Evolutionary conservation across 73 alveolate genomes (phyloP).

Genomic region (Blepharisma stoltei): DNA sequence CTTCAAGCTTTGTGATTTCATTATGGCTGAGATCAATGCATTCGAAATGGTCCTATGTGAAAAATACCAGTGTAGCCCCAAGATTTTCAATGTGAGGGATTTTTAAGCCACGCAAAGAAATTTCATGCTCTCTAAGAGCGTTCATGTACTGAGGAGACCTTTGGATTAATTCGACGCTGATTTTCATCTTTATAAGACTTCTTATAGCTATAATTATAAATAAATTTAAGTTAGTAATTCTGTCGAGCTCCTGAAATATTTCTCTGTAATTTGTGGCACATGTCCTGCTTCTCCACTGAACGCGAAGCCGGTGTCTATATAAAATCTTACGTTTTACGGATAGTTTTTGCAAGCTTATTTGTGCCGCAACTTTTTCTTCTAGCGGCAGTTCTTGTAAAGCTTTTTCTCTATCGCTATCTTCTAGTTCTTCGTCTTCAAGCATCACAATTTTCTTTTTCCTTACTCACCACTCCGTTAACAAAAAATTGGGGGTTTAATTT

Average conservation of each 20-base stretch:
- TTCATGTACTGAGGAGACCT: constrained; percentile 70
- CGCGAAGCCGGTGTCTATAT: constrained; percentile 55
- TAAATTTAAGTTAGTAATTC: too few species aligned
- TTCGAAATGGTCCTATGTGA: constrained; percentile 76
- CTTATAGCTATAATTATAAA: not conserved
- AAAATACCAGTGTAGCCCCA: constrained; percentile 57
- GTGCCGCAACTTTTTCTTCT: constrained; percentile 10
- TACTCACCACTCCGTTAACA: too few species aligned
- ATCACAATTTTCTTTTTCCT: not conserved
- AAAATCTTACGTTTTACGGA: not conserved
- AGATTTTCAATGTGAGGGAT: constrained; percentile 78
- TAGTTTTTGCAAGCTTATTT: not conserved
- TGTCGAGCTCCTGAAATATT: too few species aligned
- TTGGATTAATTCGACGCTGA: constrained; percentile 77
- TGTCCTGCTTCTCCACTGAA: constrained; percentile 67
- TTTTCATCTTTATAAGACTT: constrained; percentile 47
- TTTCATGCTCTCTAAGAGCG: constrained; percentile 72
- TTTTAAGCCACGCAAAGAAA: constrained; percentile 70
- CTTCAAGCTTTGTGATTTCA: constrained; percentile 70
- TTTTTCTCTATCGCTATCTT: not conserved
- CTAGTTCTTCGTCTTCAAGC: not conserved
- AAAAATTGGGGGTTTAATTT: too few species aligned
- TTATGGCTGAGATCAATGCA: constrained; percentile 84
- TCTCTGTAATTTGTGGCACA: constrained; percentile 51
- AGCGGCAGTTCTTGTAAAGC: not conserved